Evolutionary conservation across 371 early-diverging fungal species (phyloP).

Genomic region (Chytridiales sp.): DNA sequence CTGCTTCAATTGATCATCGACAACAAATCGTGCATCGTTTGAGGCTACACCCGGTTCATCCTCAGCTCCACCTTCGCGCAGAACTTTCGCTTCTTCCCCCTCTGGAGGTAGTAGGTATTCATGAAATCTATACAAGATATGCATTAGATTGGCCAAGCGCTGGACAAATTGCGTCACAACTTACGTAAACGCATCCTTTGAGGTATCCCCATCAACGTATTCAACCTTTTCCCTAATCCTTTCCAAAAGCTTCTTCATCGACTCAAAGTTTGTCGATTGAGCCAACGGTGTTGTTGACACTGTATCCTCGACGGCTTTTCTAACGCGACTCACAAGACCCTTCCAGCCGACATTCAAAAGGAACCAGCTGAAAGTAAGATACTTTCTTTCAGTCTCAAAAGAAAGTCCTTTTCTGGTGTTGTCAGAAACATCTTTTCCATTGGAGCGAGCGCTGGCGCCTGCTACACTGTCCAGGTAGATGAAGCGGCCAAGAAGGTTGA

Average conservation of each 20-base stretch:
- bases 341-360: constrained; percentile 88
- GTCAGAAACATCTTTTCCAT: background rate
- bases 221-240: constrained; percentile 24
- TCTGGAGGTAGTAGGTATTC: constrained; percentile 71
- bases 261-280: constrained; percentile 2
- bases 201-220: constrained; percentile 10
- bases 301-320: constrained; percentile 64
- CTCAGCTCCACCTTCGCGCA: constrained; percentile 58
- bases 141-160: background rate
- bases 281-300: too few species aligned
- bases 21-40: constrained; percentile 36
- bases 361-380: constrained; percentile 88
- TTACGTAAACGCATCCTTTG: constrained; percentile 7
- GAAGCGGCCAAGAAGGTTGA: constrained; percentile 87
- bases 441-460: constrained; percentile 8
- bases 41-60: constrained; percentile 5
- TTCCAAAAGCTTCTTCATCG: constrained; percentile 10
- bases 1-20: constrained; percentile 52
- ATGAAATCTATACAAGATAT: constrained; percentile 43
- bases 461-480: constrained; percentile 86
- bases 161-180: constrained; percentile 3
- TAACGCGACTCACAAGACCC: constrained; percentile 62
- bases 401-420: constrained; percentile 20
- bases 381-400: constrained; percentile 72
- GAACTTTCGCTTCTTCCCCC: constrained; percentile 59